Evolutionary conservation across 176 grass and related monocot genomes (phyloP).

Genomic region (Oryza brachyantha): DNA sequence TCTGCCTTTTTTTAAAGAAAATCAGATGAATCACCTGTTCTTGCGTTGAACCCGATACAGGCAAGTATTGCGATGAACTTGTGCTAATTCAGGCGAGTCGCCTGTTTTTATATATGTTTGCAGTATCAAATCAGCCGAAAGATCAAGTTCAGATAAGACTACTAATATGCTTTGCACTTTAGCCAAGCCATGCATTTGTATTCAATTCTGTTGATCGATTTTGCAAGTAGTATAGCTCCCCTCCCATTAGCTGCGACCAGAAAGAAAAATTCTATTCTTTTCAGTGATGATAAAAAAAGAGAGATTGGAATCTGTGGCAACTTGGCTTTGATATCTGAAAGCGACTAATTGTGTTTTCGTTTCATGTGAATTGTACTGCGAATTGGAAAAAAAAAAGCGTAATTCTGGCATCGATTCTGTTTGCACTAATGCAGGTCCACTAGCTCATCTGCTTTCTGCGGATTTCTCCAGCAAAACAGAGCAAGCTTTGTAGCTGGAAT

Average conservation of each 20-base stretch:
- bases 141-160: background rate
- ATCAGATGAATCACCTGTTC: background rate
- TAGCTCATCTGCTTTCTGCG: constrained; percentile 8
- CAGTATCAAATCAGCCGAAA: constrained; percentile 20
- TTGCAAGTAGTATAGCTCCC: background rate
- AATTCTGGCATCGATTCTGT: constrained; percentile 24
- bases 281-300: background rate
- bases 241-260: background rate
- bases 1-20: background rate
- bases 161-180: background rate
- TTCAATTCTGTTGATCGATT: background rate
- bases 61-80: background rate
- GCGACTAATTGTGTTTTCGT: background rate
- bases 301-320: background rate
- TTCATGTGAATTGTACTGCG: background rate
- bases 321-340: background rate
- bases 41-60: background rate
- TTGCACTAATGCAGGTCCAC: constrained; percentile 9
- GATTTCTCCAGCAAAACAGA: constrained; percentile 21
- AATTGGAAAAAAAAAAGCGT: background rate
- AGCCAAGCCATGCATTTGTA: background rate
- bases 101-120: background rate
- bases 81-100: too few relatives aligned
- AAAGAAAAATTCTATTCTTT: background rate
- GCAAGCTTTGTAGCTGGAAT: constrained; percentile 49